Conservation (phyloP, 257 asterid species). For the Agastache rugosa region DNA sequence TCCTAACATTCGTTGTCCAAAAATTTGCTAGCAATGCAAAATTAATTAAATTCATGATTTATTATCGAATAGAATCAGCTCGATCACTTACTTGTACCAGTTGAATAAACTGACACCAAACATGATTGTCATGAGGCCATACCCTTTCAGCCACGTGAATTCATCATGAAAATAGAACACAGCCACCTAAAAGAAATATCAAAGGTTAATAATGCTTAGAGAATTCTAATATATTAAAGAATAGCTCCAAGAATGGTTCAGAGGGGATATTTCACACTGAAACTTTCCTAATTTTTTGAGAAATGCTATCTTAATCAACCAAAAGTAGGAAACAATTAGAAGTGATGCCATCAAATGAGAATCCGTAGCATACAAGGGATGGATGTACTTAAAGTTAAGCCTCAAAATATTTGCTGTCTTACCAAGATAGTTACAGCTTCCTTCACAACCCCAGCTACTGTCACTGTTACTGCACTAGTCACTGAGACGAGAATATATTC, state of each 20-base stretch:
- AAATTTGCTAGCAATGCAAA: not conserved
- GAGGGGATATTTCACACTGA: not conserved
- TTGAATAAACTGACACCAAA: slow-evolving; percentile 87
- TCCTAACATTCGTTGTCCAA: not conserved
- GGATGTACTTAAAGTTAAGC: slow-evolving; percentile 4
- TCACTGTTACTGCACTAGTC: slow-evolving; percentile 95
- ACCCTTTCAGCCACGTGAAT: slow-evolving; percentile 84
- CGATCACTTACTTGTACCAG: slow-evolving; percentile 90
- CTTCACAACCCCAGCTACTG: slow-evolving; percentile 97
- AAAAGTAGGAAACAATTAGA: not conserved
- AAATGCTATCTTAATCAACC: not conserved
- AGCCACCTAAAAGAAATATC: slow-evolving; percentile 67
- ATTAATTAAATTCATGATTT: not conserved
- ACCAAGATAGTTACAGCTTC: slow-evolving; percentile 97
- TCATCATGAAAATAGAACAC: slow-evolving; percentile 93
- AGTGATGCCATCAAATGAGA: not conserved
- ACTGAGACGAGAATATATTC: slow-evolving; percentile 87
- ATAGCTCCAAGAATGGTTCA: not conserved
- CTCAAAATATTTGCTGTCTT: slow-evolving; percentile 17
- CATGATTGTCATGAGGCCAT: slow-evolving; percentile 78
- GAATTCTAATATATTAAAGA: not conserved
- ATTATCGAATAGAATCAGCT: slow-evolving; percentile 18
- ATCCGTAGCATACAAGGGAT: not conserved
- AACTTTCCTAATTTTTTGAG: not conserved
- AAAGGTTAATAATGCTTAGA: slow-evolving; percentile 11